Base-by-base conservation (phyloP, 73 alveolate genomes). In the Paramecium sonneborni region DNA sequence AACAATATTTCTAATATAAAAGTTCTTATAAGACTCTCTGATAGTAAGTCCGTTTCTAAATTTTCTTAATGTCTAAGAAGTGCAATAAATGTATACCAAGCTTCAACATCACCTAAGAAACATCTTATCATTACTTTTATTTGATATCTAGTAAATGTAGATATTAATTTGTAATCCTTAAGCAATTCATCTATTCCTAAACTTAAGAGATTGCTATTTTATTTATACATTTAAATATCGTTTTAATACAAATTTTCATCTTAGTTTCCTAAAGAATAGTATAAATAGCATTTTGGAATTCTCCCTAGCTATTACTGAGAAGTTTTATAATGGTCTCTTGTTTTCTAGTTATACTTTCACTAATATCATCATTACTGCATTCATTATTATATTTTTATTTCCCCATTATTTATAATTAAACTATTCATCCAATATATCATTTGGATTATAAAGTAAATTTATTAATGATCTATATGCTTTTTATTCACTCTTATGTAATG, bases 81-180 rank as follows among this genome's bases (percentile, higher is more conserved):
- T 23, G 58, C 58, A n/a, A 74, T 37, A 2, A 74, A 11, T 21
- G 87, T 67, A 34, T 74, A 74, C 87, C 87, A 74, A 14, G 87
- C 87, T 39, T 74, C 87, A 2, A 74, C 87, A 39, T 74, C 87
- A 28, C 87, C 87, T 67, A 74, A 37, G 38, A 37, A 74, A 15
- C 87, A 74, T 74, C 87, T 74, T 37, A 74, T 74, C 58, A 74
- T 34, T 18, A 74, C 14, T 74, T 74, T 74, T 14, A 74, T 15
- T 28, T 62, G 87, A 14, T 20, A 32, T 24, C n/a, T 39, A 7
- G 15, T 37, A 10, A 30, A 37, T 10, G 38, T 1, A 2, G 12
- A 39, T 2, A 74, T 74, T 74, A 14, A 28, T 32, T 74, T 74
- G 14, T 67, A 74, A 39, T 34, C 58, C 10, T 74, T 7, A 5